Base-by-base conservation (phyloP, 2,329 filamentous ascomycete genomes). In the Pleoardoris graminearum region DNA sequence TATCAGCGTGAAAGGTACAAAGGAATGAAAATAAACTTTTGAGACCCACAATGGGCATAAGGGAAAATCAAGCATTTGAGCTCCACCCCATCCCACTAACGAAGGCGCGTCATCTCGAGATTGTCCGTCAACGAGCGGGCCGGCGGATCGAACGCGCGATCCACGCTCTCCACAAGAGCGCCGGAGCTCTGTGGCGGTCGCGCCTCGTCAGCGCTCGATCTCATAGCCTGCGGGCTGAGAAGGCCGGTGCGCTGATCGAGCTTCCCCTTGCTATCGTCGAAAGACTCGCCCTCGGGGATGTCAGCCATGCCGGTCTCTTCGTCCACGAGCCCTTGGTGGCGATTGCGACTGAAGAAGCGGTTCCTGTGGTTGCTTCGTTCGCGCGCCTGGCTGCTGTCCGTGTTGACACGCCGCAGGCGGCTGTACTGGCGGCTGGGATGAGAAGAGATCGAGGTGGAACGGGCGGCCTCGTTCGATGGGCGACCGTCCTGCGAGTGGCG, bases 291-390 rank as follows among this genome's bases (percentile, higher is more conserved):
- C 39, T 80, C 78, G 0, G 76, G 76, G 22, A 80, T 78, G 52
- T 76, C 75, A 8, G 73, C 78, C 56, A 79, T 76, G 48, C 78
- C 79, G 59, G 75, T 72, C 50, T 80, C 60, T 53, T 80, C 75
- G 7, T 76, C 70, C n/a, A n/a, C n/a, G 6, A 5, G 27, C 10
- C 41, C 41, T 27, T 63, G 69, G 10, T 61, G 53, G 10, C 59
- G 63, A 36, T 53, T 54, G n/a, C 83, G 79, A 30, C 79, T 74
- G 69, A 88, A 84, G 74, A 88, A 87, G 2, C 85, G 79, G 57
- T 85, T 86, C 6, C 81, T 79, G 51, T 84, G 82, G 5, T 75
- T 73, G 4, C 77, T 73, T 12, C 72, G 73, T 35, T 71, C 66
- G 27, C 70, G 71, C 4, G 65, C 59, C 22, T 57, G 61, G 37